Percentiles rank a stretch among this genome's conserved stretches.
These are phyloP conservation scores for Pyracantha coccinea DNA, from an alignment of 331 rosid species.

Conservation along the genomic window DNA sequence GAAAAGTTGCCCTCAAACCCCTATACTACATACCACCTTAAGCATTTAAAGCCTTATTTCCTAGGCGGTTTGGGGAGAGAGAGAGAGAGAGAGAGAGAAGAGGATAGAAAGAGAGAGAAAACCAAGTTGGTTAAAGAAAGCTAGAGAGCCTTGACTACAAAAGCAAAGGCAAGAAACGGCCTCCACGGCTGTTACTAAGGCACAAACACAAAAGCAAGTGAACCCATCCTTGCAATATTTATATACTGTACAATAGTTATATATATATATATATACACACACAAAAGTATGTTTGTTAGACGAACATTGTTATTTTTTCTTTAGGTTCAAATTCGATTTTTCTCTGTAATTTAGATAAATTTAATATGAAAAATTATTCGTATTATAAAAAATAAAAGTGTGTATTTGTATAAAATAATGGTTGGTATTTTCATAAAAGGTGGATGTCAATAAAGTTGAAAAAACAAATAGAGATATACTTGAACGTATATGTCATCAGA, in stretches of 20 bases:
- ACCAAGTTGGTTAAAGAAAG: slow-evolving; percentile 26
- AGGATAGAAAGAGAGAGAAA: slow-evolving; percentile 25
- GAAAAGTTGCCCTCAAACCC: slow-evolving; percentile 49
- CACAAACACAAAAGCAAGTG: slow-evolving; percentile 22
- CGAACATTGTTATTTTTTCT: too few relatives aligned
- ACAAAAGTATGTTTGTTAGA: too few relatives aligned
- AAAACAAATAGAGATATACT: neutral
- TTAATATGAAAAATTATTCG: too few relatives aligned
- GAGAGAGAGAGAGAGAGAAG: slow-evolving; percentile 8
- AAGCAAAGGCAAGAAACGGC: slow-evolving; percentile 76
- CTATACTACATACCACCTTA: slow-evolving; percentile 35
- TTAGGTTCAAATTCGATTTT: too few relatives aligned
- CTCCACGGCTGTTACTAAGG: slow-evolving; percentile 51
- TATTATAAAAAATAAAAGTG: too few relatives aligned
- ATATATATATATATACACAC: neutral
- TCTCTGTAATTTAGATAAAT: too few relatives aligned
- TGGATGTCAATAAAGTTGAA: neutral
- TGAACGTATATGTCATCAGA: neutral
- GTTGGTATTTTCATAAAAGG: slow-evolving; percentile 13
- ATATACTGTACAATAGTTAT: neutral
- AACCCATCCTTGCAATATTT: slow-evolving; percentile 10
- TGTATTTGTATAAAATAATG: neutral
- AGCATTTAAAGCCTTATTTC: slow-evolving; percentile 19
- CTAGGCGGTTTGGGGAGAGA: slow-evolving; percentile 37
- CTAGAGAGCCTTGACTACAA: slow-evolving; percentile 68